Conservation (phyloP, 495 filamentous ascomycete species). For the Podospora fimiseda region DNA sequence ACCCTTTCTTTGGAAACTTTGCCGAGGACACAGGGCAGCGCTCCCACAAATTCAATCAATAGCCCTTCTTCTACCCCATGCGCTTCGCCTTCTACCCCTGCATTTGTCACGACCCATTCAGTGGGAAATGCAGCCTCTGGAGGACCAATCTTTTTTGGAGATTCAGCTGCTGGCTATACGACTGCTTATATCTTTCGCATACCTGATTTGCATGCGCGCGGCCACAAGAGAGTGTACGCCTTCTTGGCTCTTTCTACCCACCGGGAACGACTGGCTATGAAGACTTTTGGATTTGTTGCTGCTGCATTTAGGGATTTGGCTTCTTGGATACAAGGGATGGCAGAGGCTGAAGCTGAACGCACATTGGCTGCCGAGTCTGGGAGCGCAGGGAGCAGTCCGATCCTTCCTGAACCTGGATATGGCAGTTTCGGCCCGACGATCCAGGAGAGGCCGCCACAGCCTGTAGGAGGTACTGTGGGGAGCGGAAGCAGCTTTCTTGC, state of each 20-base stretch:
- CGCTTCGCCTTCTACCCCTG: constrained; percentile 28
- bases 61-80: constrained; percentile 32
- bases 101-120: constrained; percentile 48
- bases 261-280: constrained; percentile 67
- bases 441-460: background rate
- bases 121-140: constrained; percentile 39
- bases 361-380: constrained; percentile 34
- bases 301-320: constrained; percentile 72
- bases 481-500: constrained; percentile 37
- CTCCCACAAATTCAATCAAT: constrained; percentile 15
- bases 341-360: constrained; percentile 55
- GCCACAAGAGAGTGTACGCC: constrained; percentile 79
- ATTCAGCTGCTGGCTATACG: constrained; percentile 74
- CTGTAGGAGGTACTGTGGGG: background rate
- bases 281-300: constrained; percentile 67
- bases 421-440: too few relatives aligned
- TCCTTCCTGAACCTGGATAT: constrained; percentile 22
- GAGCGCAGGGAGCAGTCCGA: constrained; percentile 29
- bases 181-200: constrained; percentile 91
- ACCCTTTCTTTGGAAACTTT: constrained; percentile 81
- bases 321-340: constrained; percentile 56
- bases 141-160: constrained; percentile 83
- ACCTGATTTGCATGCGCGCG: constrained; percentile 79
- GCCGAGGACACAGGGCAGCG: constrained; percentile 52
- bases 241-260: constrained; percentile 71